Percentiles rank a stretch among this genome's conserved stretches.
phyloP scores from a whole-genome alignment of 768 basidiomycete genomes.

The Tremella mesenterica region DNA sequence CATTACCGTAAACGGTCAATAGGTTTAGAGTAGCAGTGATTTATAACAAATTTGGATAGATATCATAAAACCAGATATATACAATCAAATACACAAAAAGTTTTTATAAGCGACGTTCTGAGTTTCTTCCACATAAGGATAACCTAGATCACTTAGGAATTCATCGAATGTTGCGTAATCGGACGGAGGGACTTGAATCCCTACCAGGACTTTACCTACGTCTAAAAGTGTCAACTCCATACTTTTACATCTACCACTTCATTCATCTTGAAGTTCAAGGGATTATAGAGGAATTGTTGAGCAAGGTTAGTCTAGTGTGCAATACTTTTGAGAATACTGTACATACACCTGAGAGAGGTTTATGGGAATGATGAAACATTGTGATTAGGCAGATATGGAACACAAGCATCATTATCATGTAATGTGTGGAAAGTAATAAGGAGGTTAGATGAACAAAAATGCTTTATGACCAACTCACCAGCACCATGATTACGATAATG shows the following conservation, averaged over 20 bases:
- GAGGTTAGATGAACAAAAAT: neutral
- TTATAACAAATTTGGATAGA: too few relatives aligned
- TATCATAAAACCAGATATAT: too few relatives aligned
- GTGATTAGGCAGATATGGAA: too few relatives aligned
- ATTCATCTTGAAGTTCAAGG: too few relatives aligned
- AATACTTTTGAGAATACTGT: neutral
- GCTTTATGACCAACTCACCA: conserved; percentile 51
- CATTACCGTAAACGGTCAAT: too few relatives aligned
- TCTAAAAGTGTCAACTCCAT: too few relatives aligned
- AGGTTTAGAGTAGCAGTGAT: too few relatives aligned
- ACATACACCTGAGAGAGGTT: too few relatives aligned
- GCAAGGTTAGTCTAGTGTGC: neutral
- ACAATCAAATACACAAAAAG: too few relatives aligned
- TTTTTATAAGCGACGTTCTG: conserved; percentile 69
- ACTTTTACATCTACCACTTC: too few relatives aligned
- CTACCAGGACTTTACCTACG: conserved; percentile 83
- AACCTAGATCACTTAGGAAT: conserved; percentile 71
- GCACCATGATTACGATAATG: conserved; percentile 97
- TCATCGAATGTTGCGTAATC: conserved; percentile 61
- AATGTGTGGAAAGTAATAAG: neutral
- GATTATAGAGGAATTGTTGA: too few relatives aligned
- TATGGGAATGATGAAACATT: too few relatives aligned
- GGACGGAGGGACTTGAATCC: conserved; percentile 73
- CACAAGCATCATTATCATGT: neutral
- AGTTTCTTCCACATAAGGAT: conserved; percentile 87